Conservation (phyloP, 768 basidiomycete species). For the Lactarius indigo region DNA sequence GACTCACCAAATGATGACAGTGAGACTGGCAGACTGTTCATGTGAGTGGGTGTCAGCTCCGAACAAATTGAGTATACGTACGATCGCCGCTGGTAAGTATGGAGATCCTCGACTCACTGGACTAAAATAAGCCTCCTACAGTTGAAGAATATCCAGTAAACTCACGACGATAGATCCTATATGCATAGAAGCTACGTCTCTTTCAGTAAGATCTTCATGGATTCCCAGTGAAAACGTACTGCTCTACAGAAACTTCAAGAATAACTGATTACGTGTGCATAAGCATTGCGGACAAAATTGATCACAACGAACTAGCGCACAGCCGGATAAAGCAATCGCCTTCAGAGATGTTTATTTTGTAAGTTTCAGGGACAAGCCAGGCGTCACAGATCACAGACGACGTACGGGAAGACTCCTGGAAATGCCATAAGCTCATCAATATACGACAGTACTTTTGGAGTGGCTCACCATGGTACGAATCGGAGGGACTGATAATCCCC, state of each 20-base stretch:
- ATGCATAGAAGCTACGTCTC: background rate
- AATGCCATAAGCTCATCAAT: background rate
- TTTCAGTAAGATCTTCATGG: background rate
- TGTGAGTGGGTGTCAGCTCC: background rate
- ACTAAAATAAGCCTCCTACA: background rate
- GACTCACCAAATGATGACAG: slow-evolving; percentile 2
- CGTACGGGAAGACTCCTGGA: slow-evolving; percentile 4
- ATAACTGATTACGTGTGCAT: background rate
- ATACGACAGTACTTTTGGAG: background rate
- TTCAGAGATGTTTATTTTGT: background rate
- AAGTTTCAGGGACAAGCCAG: background rate
- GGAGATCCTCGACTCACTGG: background rate
- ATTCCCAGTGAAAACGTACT: background rate
- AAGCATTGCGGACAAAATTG: background rate
- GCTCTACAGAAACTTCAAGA: slow-evolving; percentile 1
- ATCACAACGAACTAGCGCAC: background rate
- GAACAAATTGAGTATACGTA: background rate
- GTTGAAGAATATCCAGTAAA: background rate
- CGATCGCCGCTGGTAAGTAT: slow-evolving; percentile 2
- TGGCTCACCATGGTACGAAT: background rate
- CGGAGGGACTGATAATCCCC: background rate
- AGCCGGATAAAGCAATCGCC: background rate
- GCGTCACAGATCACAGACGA: background rate
- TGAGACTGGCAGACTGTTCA: slow-evolving; percentile 1
- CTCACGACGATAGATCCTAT: background rate